Evolutionary conservation across 257 asterid genomes (phyloP).

Genomic region (Penstemon eatonii): DNA sequence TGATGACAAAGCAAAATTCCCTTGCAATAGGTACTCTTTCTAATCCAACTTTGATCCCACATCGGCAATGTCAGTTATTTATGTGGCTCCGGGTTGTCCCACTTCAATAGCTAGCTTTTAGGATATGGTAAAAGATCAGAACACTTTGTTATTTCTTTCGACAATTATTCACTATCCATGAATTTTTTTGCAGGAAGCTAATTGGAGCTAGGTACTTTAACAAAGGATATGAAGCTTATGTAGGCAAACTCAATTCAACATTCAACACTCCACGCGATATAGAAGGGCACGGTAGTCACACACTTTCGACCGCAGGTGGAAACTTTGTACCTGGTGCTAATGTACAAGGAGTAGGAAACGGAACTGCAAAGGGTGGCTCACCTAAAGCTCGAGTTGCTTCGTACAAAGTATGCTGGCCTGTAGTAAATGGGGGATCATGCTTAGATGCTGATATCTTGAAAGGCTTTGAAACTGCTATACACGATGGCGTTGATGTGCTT

Average conservation of each 20-base stretch:
- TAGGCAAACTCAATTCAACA: background rate
- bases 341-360: constrained; percentile 48
- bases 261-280: constrained; percentile 40
- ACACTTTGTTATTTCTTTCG: too few species aligned
- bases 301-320: constrained; percentile 83
- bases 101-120: too few species aligned
- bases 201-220: constrained; percentile 73
- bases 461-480: constrained; percentile 60
- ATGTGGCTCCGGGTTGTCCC: too few species aligned
- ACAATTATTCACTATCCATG: background rate
- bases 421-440: constrained; percentile 32
- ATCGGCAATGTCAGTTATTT: too few species aligned
- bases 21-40: constrained; percentile 59
- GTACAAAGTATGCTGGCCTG: constrained; percentile 65
- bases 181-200: constrained; percentile 50
- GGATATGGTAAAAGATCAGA: too few species aligned
- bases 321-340: constrained; percentile 61
- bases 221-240: constrained; percentile 42
- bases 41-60: too few species aligned
- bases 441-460: constrained; percentile 52
- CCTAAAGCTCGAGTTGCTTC: constrained; percentile 71
- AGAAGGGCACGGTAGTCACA: constrained; percentile 75
- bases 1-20: background rate
- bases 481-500: constrained; percentile 73
- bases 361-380: constrained; percentile 83